Evolutionary conservation across 1,284 basidiomycete genomes (phyloP).

Genomic region (Earliella scabrosa): DNA sequence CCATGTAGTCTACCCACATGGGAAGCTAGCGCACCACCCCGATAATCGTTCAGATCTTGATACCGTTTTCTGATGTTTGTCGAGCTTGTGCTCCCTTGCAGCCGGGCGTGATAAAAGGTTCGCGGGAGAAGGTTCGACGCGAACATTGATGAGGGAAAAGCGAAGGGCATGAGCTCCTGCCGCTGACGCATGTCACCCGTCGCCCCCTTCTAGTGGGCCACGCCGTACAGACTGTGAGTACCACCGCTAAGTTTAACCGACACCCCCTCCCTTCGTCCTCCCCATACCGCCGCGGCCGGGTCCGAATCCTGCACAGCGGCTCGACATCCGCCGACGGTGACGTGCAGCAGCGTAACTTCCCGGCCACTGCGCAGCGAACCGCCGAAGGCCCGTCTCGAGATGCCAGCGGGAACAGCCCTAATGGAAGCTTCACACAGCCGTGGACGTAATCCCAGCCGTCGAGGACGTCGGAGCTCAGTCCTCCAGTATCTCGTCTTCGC

Average conservation of each 20-base stretch:
- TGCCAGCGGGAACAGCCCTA: too few relatives aligned
- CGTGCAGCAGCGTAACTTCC: not conserved
- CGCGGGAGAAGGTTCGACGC: conserved; percentile 25
- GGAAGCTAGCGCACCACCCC: conserved; percentile 7
- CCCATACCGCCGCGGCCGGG: not conserved
- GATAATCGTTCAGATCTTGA: conserved; percentile 8
- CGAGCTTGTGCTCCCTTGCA: not conserved
- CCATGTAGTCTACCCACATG: conserved; percentile 7
- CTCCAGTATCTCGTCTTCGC: conserved; percentile 70
- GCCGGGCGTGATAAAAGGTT: conserved; percentile 11
- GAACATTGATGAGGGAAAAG: not conserved
- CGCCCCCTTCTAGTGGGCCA: not conserved
- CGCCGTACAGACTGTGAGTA: not conserved
- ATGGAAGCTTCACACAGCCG: conserved; percentile 13
- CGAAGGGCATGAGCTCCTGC: not conserved
- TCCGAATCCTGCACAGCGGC: not conserved
- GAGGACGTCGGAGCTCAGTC: conserved; percentile 34
- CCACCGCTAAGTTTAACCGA: not conserved
- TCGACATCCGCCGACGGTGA: not conserved
- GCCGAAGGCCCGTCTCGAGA: too few relatives aligned
- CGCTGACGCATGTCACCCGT: not conserved
- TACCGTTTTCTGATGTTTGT: conserved; percentile 1
- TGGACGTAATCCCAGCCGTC: conserved; percentile 8
- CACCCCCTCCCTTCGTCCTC: not conserved
- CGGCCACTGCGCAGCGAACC: not conserved